A percentile compares a stretch with the other conserved stretches of the same genome.
These are phyloP conservation scores for Scalesia atractyloides DNA, from an alignment of 129 eudicot genomes.

Conservation along the genomic window DNA sequence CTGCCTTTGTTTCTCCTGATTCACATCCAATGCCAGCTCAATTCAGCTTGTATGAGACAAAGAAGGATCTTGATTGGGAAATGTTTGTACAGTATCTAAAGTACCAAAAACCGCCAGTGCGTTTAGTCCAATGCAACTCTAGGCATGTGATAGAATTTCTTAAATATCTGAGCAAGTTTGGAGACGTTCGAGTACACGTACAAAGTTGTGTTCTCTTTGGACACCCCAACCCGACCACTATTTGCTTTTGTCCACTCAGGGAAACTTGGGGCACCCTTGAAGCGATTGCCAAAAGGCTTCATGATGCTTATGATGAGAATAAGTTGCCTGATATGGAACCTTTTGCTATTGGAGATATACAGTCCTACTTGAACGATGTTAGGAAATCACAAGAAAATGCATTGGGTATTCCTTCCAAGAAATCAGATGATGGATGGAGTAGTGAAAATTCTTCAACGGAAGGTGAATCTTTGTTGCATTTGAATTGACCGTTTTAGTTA, in stretches of 20 bases:
- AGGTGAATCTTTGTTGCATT: too few relatives aligned
- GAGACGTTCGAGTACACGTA: neutral
- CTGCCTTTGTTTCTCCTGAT: neutral
- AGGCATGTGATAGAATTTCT: neutral
- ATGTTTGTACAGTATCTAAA: neutral
- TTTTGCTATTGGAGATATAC: neutral
- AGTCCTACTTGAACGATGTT: neutral
- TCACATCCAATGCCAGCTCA: neutral
- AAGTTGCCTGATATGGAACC: neutral
- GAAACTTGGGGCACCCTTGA: neutral
- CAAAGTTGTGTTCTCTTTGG: neutral
- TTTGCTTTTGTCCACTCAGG: neutral
- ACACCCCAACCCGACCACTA: neutral
- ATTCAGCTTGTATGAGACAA: neutral
- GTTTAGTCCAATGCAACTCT: neutral
- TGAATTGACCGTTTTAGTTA: neutral
- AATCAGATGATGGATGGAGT: too few relatives aligned
- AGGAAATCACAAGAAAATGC: constrained; percentile 8
- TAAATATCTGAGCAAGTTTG: neutral
- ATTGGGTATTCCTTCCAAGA: neutral
- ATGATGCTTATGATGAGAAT: neutral
- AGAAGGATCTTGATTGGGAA: neutral
- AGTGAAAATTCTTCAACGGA: neutral
- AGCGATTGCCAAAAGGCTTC: neutral
- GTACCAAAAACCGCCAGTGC: constrained; percentile 1